Percentiles rank a stretch among this genome's conserved stretches.
These are phyloP conservation scores for Fraxinus pennsylvanica DNA, from an alignment of 257 asterid species.

Conservation along the genomic window DNA sequence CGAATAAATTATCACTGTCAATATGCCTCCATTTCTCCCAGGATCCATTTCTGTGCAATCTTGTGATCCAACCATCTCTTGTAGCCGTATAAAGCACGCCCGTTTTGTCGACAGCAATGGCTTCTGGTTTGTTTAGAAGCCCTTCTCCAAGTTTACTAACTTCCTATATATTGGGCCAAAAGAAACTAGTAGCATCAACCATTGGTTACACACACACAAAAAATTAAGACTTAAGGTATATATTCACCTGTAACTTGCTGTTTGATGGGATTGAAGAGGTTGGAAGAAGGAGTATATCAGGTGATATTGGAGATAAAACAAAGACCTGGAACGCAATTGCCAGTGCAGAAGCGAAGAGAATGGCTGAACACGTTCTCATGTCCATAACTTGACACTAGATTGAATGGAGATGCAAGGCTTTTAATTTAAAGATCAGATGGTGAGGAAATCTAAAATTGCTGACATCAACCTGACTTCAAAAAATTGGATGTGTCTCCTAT, in stretches of 20 bases:
- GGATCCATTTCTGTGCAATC: slow-evolving; percentile 52
- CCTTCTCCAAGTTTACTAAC: slow-evolving; percentile 72
- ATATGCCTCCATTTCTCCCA: slow-evolving; percentile 57
- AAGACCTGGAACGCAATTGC: slow-evolving; percentile 44
- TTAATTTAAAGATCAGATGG: background rate
- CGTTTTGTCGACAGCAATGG: slow-evolving; percentile 41
- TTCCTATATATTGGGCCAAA: slow-evolving; percentile 31
- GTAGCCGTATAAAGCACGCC: slow-evolving; percentile 59
- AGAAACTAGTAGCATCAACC: background rate
- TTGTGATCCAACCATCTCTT: slow-evolving; percentile 65
- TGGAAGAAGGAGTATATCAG: slow-evolving; percentile 36
- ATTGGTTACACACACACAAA: too few species aligned
- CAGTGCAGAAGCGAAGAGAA: slow-evolving; percentile 33
- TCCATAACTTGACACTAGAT: background rate
- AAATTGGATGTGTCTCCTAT: background rate
- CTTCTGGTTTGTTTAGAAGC: slow-evolving; percentile 53
- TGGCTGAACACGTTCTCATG: slow-evolving; percentile 26
- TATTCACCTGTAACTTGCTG: slow-evolving; percentile 51
- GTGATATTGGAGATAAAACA: slow-evolving; percentile 46
- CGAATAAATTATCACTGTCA: slow-evolving; percentile 37
- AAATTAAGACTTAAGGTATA: background rate
- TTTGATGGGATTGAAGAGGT: slow-evolving; percentile 45
- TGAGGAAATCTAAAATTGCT: background rate
- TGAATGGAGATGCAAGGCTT: background rate
- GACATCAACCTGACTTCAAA: background rate